Base-by-base conservation (phyloP, 768 basidiomycete species). In the Mycena venus region DNA sequence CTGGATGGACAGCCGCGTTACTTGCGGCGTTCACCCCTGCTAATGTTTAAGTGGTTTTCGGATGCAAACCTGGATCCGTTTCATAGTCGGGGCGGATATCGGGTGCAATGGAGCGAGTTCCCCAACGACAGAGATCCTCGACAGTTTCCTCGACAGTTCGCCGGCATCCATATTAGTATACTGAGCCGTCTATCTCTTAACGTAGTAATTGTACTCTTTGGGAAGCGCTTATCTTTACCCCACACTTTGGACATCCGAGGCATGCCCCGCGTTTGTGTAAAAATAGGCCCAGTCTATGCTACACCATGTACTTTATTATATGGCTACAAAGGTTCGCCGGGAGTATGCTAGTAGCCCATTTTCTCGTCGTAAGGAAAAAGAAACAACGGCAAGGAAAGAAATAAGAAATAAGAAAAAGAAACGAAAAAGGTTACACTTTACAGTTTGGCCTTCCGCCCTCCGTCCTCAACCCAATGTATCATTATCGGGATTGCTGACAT, bases 1-100 rank as follows among this genome's bases (percentile, higher is more conserved):
- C 56, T 3, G 80, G 73, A 2, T 89, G 87, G 87, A 77, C 80
- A 11, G 64, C 72, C 21, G 86, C 84, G 0, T 51, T 89, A 21
- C 75, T 73, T 27, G 74, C 79, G 15, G 82, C 84, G 5, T 87
- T 88, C 49, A 31, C 70, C 8, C 65, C 59, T 61, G 19, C 29
- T 2, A 2, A 15, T 58, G 49, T n/a, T 29, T 53, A 59, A 11
- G n/a, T 62, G 32, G 38, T n/a, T 4, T 40, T 29, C 23, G 29
- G 36, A 40, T 53, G 14, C 40, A 36, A 25, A 53, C n/a, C 5
- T 25, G 19, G 38, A 11, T 42, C 47, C 29, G 61, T 11, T 63
- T 31, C 14, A 60, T 19, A 25, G 62, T 55, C 31, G 29, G 66
- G 15, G 19, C 11, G 25, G 23, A 11, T 51, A 11, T 55, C 19